Conservation (phyloP, 2,329 filamentous ascomycete species). For the Arachnopeziza araneosa region DNA sequence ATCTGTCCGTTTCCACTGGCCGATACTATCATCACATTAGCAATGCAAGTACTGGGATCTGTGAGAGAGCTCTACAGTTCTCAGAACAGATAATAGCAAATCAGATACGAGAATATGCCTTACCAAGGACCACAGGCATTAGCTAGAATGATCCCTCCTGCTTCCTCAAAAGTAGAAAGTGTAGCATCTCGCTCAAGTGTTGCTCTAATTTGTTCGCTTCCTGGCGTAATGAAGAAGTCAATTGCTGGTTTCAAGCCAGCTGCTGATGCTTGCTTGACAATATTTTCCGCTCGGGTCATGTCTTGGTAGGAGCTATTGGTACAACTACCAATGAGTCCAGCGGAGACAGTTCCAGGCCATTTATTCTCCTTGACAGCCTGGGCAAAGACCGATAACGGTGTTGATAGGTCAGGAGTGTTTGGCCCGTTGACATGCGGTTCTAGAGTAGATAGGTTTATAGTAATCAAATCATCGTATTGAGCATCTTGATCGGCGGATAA, state of each 20-base stretch:
- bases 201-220: slow-evolving; percentile 93
- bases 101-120: background rate
- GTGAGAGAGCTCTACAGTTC: too few species aligned
- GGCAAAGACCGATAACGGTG: slow-evolving; percentile 85
- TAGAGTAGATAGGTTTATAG: slow-evolving; percentile 81
- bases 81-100: too few species aligned
- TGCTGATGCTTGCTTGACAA: slow-evolving; percentile 83
- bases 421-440: slow-evolving; percentile 97
- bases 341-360: slow-evolving; percentile 88
- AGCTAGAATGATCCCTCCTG: slow-evolving; percentile 83
- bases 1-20: slow-evolving; percentile 92
- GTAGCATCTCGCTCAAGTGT: slow-evolving; percentile 88
- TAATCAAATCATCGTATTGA: slow-evolving; percentile 85
- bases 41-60: background rate
- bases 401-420: slow-evolving; percentile 92
- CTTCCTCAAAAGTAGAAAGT: slow-evolving; percentile 75
- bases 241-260: slow-evolving; percentile 87
- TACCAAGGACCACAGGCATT: slow-evolving; percentile 63
- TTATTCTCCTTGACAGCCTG: slow-evolving; percentile 74
- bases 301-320: slow-evolving; percentile 99
- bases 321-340: slow-evolving; percentile 93
- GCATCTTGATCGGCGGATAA: slow-evolving; percentile 75
- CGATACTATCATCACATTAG: slow-evolving; percentile 50
- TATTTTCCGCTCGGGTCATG: slow-evolving; percentile 90
- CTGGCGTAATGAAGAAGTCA: slow-evolving; percentile 93